Base-by-base conservation (phyloP, 495 filamentous ascomycete genomes). In the Tuber calosporum region DNA sequence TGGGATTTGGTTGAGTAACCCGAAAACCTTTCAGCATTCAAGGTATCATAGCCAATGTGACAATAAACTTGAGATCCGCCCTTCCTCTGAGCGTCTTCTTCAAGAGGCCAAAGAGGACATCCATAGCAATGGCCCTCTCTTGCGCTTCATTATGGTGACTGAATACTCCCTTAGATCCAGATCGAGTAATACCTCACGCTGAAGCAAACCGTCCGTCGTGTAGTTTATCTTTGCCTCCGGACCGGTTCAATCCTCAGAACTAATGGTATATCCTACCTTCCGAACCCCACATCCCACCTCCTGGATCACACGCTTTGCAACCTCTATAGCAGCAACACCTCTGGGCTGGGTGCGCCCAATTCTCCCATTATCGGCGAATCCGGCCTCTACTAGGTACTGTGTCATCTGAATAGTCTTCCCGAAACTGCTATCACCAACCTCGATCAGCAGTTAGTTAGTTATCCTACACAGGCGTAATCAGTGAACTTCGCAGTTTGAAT, bases 131-230 rank as follows among this genome's bases (percentile, higher is more conserved):
- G 5, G 96, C 98, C 68, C 95, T 88, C 82, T 99, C 95, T 87
- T 99, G 95, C 5, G 96, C 95, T 80, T 99, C 95, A 80, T 99
- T 96, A 76, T 98, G 79, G 98, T 97, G 71, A 96, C 92, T 3
- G 92, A 93, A 78, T 99, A 99, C 77, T 89, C 88, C 81, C 87
- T 91, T 66, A 98, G 83, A 79, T 94, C 88, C 0, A 93, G 92
- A 80, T 98, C 96, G 40, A 97, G 85, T 22, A 99, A 85, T 73
- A 97, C 92, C 83, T 99, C 96, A 83, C 95, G 85, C 84, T 98
- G 90, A 79, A 99, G 87, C 91, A 98, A 98, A 83, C 95, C 95
- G 76, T 99, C 95, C 19, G 95, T 99, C 94, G 98, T 97, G 83
- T 98, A 99, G 84, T 98, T 98, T 85, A 99, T 97, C 82, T 89